A percentile compares a stretch with the other conserved stretches of the same genome.
These are phyloP conservation scores for Viola odorata DNA, from an alignment of 345 rosid genomes.

Conservation along the genomic window DNA sequence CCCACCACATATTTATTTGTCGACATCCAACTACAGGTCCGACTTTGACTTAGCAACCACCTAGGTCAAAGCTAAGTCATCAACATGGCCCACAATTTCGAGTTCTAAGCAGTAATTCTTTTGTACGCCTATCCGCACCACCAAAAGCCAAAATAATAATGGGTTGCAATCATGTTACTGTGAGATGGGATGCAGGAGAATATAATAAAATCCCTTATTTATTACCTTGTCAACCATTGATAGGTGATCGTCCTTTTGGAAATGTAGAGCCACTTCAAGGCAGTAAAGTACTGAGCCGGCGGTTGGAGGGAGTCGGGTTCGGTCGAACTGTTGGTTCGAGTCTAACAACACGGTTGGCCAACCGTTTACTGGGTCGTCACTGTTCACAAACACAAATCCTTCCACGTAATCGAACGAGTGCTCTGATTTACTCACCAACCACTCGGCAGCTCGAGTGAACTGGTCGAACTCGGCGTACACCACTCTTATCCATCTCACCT, in stretches of 20 bases:
- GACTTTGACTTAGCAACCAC: slow-evolving; percentile 23
- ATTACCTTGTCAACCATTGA: slow-evolving; percentile 64
- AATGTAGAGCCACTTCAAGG: slow-evolving; percentile 75
- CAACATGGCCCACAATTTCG: slow-evolving; percentile 16
- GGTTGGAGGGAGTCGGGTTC: slow-evolving; percentile 35
- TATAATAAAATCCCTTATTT: background rate
- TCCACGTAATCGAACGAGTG: slow-evolving; percentile 79
- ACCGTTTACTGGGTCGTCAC: slow-evolving; percentile 74
- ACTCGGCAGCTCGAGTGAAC: slow-evolving; percentile 72
- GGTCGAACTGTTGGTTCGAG: slow-evolving; percentile 40
- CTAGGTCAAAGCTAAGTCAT: slow-evolving; percentile 29
- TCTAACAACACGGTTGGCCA: slow-evolving; percentile 69
- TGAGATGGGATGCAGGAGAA: slow-evolving; percentile 15
- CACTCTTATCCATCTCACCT: slow-evolving; percentile 94
- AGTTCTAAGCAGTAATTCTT: background rate
- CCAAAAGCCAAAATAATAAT: background rate
- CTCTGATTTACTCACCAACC: slow-evolving; percentile 50
- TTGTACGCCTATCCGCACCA: background rate
- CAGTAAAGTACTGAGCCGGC: slow-evolving; percentile 77
- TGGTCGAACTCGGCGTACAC: slow-evolving; percentile 69
- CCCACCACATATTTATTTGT: slow-evolving; percentile 6
- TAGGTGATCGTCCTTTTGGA: slow-evolving; percentile 31
- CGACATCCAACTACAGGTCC: slow-evolving; percentile 21
- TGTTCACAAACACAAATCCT: slow-evolving; percentile 82
- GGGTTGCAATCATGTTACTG: background rate